Evolutionary conservation across 352 stramenopile genomes (phyloP).

Genomic region (Paralagenidium karlingii): DNA sequence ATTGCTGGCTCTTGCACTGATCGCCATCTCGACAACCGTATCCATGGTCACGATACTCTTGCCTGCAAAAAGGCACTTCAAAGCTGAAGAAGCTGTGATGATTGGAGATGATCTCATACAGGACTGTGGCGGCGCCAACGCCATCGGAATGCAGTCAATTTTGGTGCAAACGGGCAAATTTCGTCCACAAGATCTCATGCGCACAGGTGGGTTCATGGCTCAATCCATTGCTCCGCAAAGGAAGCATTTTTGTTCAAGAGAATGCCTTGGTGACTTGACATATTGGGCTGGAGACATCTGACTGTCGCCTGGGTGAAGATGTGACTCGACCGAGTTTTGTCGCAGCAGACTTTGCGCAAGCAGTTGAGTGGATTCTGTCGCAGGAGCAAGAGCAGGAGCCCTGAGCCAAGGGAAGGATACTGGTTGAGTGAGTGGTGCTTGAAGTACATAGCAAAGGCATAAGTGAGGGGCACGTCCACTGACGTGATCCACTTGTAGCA

Average conservation of each 20-base stretch:
- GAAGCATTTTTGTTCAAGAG: background rate
- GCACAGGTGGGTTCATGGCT: too few relatives aligned
- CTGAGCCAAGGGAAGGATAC: too few relatives aligned
- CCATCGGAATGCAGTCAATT: constrained; percentile 22
- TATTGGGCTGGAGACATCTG: too few relatives aligned
- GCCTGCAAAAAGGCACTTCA: constrained; percentile 12
- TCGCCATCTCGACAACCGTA: too few relatives aligned
- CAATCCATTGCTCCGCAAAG: too few relatives aligned
- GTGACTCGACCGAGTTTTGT: constrained; percentile 9
- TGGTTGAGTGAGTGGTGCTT: too few relatives aligned
- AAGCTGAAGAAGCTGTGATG: constrained; percentile 22
- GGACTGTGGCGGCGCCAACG: constrained; percentile 29
- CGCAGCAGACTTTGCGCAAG: constrained; percentile 12
- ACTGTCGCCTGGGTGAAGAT: too few relatives aligned
- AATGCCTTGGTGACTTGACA: background rate
- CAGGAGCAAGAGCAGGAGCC: background rate
- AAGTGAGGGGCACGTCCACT: too few relatives aligned
- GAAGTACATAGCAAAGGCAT: too few relatives aligned
- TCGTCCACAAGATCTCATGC: constrained; percentile 19
- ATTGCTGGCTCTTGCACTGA: background rate
- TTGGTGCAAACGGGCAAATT: constrained; percentile 47
- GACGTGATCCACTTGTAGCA: too few relatives aligned
- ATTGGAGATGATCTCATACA: constrained; percentile 42
- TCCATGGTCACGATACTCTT: background rate
- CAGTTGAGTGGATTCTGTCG: constrained; percentile 17